Evolutionary conservation across 495 filamentous ascomycete species (phyloP).

Genomic region (Aspergillus biplanus): DNA sequence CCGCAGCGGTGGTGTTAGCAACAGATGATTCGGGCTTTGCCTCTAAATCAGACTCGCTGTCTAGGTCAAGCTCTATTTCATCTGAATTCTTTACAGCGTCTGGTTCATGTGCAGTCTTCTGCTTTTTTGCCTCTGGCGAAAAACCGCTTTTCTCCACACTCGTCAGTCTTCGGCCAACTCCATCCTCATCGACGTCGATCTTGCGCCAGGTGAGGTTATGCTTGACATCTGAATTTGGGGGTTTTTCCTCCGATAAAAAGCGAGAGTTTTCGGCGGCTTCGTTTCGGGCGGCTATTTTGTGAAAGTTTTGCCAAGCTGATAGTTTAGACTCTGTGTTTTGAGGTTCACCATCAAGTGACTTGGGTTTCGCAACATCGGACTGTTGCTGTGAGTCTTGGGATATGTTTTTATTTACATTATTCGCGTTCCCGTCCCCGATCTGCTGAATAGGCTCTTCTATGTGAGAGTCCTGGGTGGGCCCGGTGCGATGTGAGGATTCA

Average conservation of each 20-base stretch:
- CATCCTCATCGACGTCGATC: slow-evolving; percentile 27
- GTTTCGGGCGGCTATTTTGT: slow-evolving; percentile 29
- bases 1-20: neutral
- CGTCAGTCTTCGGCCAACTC: slow-evolving; percentile 22
- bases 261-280: slow-evolving; percentile 34
- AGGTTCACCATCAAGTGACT: neutral
- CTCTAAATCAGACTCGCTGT: slow-evolving; percentile 46
- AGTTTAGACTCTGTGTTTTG: slow-evolving; percentile 11
- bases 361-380: neutral
- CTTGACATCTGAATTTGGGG: slow-evolving; percentile 7
- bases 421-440: neutral
- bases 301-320: slow-evolving; percentile 44
- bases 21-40: neutral
- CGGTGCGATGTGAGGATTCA: neutral
- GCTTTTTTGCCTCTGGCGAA: slow-evolving; percentile 27
- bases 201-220: slow-evolving; percentile 36
- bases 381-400: neutral
- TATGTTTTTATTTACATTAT: neutral
- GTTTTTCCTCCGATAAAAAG: slow-evolving; percentile 23
- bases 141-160: slow-evolving; percentile 19
- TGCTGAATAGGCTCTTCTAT: neutral
- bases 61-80: slow-evolving; percentile 59
- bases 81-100: slow-evolving; percentile 45
- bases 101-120: slow-evolving; percentile 25
- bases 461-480: neutral